These are phyloP conservation scores for Moelleriella libera DNA, from an alignment of 2,329 filamentous ascomycete species.

Conservation along the genomic window DNA sequence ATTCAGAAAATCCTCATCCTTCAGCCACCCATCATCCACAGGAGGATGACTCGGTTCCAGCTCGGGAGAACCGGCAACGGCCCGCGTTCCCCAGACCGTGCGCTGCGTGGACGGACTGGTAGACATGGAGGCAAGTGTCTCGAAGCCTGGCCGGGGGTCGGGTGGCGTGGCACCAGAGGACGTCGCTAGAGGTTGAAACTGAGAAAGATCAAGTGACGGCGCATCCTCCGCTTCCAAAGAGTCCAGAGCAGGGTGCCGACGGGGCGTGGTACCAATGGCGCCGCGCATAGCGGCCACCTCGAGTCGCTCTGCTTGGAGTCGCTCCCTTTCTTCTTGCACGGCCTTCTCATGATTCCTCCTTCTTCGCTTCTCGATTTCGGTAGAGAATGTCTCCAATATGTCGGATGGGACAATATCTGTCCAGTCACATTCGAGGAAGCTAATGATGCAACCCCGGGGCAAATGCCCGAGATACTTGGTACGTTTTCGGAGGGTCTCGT, in stretches of 20 bases:
- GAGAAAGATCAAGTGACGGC: slow-evolving; percentile 35
- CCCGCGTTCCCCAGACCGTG: slow-evolving; percentile 88
- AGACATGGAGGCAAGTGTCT: slow-evolving; percentile 60
- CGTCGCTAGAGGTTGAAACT: slow-evolving; percentile 49
- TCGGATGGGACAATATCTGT: slow-evolving; percentile 70
- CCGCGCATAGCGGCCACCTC: slow-evolving; percentile 57
- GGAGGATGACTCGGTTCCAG: slow-evolving; percentile 22
- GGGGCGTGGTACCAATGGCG: slow-evolving; percentile 19
- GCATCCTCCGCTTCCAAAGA: slow-evolving; percentile 20
- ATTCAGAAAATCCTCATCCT: slow-evolving; percentile 61
- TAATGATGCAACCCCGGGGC: slow-evolving; percentile 81
- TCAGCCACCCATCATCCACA: slow-evolving; percentile 70
- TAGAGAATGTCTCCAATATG: slow-evolving; percentile 59
- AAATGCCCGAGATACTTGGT: slow-evolving; percentile 80
- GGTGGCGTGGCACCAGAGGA: slow-evolving; percentile 38
- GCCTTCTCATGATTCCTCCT: slow-evolving; percentile 74
- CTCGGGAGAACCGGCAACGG: slow-evolving; percentile 46
- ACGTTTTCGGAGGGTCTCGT: slow-evolving; percentile 69
- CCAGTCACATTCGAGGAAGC: slow-evolving; percentile 89
- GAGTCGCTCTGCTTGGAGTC: slow-evolving; percentile 65
- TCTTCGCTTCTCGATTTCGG: slow-evolving; percentile 62
- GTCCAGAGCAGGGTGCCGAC: slow-evolving; percentile 18
- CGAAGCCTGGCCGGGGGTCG: slow-evolving; percentile 46
- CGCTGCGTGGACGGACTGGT: slow-evolving; percentile 63
- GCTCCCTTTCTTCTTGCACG: slow-evolving; percentile 72